Conservation (phyloP, 768 basidiomycete species). For the Termitomyces eurrhizus region DNA sequence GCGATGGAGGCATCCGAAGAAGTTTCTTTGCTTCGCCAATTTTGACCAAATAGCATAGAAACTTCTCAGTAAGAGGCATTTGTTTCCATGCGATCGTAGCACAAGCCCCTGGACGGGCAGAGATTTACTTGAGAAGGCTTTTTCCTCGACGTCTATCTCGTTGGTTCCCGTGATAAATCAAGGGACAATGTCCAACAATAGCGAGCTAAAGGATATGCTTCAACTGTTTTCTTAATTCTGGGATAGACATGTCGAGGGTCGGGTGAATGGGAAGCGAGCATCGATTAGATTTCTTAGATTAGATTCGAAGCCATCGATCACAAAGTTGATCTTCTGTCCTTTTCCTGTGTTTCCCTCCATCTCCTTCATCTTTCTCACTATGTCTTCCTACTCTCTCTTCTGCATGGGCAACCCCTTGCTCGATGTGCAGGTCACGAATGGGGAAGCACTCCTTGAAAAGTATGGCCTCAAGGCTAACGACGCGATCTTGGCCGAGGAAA, state of each 20-base stretch:
- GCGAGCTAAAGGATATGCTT: conserved; percentile 41
- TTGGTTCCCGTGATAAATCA: conserved; percentile 42
- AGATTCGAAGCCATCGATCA: conserved; percentile 12
- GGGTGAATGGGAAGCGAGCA: conserved; percentile 44
- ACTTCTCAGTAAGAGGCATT: conserved; percentile 53
- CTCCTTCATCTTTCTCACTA: conserved; percentile 15
- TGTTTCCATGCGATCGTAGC: conserved; percentile 49
- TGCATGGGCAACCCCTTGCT: conserved; percentile 95
- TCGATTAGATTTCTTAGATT: conserved; percentile 25
- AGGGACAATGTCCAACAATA: conserved; percentile 36
- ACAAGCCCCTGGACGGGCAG: conserved; percentile 37
- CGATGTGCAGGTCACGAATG: conserved; percentile 90
- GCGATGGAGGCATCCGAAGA: conserved; percentile 46
- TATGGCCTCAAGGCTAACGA: conserved; percentile 92
- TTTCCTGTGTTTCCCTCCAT: not conserved
- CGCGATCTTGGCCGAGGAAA: conserved; percentile 89
- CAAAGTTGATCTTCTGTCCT: not conserved
- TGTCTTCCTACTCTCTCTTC: conserved; percentile 60
- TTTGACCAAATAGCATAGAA: conserved; percentile 57
- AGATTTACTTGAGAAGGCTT: conserved; percentile 26
- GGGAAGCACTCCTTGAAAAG: conserved; percentile 81
- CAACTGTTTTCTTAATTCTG: conserved; percentile 39
- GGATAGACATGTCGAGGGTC: conserved; percentile 49
- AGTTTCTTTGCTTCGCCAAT: conserved; percentile 39
- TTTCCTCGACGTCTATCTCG: conserved; percentile 35